These are phyloP conservation scores for Ostreobium quekettii DNA, from an alignment of 139 green algal species.

Conservation along the genomic window DNA sequence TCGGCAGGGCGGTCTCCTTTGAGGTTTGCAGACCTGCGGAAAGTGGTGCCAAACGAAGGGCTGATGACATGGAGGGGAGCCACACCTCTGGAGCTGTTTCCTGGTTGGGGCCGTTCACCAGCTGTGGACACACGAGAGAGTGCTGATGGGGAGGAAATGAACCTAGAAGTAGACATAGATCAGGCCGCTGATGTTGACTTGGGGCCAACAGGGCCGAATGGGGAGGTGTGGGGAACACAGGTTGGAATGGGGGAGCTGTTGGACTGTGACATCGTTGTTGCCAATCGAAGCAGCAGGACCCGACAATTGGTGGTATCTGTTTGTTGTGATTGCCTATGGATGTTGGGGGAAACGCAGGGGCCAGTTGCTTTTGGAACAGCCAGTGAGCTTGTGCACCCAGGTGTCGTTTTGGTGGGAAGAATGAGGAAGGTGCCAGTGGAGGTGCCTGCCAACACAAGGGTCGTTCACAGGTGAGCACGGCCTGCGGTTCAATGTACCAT, in stretches of 20 bases:
- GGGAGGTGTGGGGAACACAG: conserved; percentile 15
- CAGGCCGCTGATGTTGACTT: not conserved
- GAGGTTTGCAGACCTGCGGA: conserved; percentile 5
- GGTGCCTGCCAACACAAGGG: not conserved
- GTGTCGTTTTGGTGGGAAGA: not conserved
- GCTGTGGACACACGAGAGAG: not conserved
- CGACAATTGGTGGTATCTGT: too few relatives aligned
- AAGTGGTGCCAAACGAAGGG: not conserved
- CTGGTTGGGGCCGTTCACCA: not conserved
- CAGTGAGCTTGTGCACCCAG: not conserved
- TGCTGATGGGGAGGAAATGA: not conserved
- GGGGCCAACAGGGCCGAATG: conserved; percentile 14
- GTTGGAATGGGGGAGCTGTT: conserved; percentile 7
- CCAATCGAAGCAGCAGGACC: not conserved
- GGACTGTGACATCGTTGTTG: conserved; percentile 2
- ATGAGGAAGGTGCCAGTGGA: not conserved
- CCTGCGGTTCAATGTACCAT: too few relatives aligned
- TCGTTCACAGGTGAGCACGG: not conserved
- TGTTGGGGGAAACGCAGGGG: not conserved
- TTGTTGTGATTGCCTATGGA: not conserved
- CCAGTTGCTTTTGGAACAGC: not conserved
- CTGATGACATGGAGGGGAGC: not conserved
- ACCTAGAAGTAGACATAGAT: not conserved
- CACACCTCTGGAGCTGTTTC: not conserved
- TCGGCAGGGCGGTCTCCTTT: too few relatives aligned